These are phyloP conservation scores for Adansonia gregorii DNA, from an alignment of 441 rosid genomes.

Conservation along the genomic window DNA sequence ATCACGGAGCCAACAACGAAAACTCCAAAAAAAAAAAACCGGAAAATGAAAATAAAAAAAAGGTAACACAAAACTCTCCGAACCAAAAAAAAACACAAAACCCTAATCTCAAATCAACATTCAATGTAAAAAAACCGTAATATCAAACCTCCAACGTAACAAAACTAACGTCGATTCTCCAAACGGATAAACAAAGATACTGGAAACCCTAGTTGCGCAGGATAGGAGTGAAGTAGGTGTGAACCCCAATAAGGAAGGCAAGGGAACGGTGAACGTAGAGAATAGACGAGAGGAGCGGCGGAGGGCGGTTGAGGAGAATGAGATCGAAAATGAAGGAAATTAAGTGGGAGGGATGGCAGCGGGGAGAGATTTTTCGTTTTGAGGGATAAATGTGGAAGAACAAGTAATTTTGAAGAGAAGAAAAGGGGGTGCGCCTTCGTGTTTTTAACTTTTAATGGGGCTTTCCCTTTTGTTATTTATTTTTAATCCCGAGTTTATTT, in stretches of 20 bases:
- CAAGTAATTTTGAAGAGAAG: no score
- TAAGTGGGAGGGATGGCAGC: conserved; percentile 28
- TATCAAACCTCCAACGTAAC: conserved; percentile 1
- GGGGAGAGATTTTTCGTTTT: no score
- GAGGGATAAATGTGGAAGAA: no score
- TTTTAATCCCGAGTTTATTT: no score
- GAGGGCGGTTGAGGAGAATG: conserved; percentile 17
- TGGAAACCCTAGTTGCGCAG: conserved; percentile 32
- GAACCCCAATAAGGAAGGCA: conserved; percentile 32
- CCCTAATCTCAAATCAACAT: conserved; percentile 31
- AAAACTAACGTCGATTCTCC: neutral
- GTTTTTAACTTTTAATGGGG: no score
- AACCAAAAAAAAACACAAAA: conserved; percentile 18
- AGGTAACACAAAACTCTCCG: no score
- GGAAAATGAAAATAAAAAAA: conserved; percentile 1
- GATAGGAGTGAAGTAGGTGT: conserved; percentile 2
- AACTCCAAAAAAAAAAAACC: conserved; percentile 17
- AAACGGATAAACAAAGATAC: neutral
- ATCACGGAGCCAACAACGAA: conserved; percentile 39
- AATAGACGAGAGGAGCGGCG: conserved; percentile 17
- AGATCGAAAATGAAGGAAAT: conserved; percentile 32
- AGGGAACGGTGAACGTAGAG: conserved; percentile 12
- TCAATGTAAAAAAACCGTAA: conserved; percentile 26
- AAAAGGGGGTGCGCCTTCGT: no score
- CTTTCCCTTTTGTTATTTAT: no score